A percentile compares a stretch with the other conserved stretches of the same genome.
Conservation (phyloP, 805 yeast genomes). For the Sugiyamaella valdiviana region DNA sequence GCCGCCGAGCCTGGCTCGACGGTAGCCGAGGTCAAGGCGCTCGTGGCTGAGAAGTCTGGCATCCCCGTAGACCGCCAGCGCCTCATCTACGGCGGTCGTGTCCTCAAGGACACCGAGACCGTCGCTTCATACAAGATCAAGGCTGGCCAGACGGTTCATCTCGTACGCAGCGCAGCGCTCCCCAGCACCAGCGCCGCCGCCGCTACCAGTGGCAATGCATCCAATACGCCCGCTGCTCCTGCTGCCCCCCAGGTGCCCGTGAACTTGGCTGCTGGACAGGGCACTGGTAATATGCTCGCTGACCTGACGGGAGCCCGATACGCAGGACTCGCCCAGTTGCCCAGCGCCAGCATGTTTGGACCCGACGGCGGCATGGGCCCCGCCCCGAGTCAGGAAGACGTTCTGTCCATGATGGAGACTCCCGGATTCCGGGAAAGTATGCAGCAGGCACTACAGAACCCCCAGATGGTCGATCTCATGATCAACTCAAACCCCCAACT, state of each 20-base stretch:
- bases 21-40: conserved; percentile 62
- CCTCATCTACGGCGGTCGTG: conserved; percentile 88
- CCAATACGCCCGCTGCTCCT: conserved; percentile 19
- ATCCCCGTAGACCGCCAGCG: conserved; percentile 78
- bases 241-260: conserved; percentile 49
- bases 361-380: conserved; percentile 90
- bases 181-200: conserved; percentile 26
- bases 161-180: conserved; percentile 73
- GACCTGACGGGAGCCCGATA: conserved; percentile 93
- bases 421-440: conserved; percentile 79
- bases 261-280: conserved; percentile 80
- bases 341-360: conserved; percentile 82
- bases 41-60: conserved; percentile 53
- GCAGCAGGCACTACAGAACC: conserved; percentile 77
- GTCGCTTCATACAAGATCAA: conserved; percentile 73
- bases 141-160: conserved; percentile 79
- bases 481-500: conserved; percentile 80
- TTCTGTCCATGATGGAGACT: conserved; percentile 66
- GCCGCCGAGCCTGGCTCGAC: conserved; percentile 48
- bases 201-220: conserved; percentile 23
- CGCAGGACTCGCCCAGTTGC: conserved; percentile 87
- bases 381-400: conserved; percentile 68
- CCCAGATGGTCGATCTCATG: conserved; percentile 78
- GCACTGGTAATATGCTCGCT: conserved; percentile 83
- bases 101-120: conserved; percentile 76